Percentiles rank a stretch among this genome's conserved stretches.
phyloP scores from a whole-genome alignment of 441 rosid genomes.

The Isatis lusitanica region DNA sequence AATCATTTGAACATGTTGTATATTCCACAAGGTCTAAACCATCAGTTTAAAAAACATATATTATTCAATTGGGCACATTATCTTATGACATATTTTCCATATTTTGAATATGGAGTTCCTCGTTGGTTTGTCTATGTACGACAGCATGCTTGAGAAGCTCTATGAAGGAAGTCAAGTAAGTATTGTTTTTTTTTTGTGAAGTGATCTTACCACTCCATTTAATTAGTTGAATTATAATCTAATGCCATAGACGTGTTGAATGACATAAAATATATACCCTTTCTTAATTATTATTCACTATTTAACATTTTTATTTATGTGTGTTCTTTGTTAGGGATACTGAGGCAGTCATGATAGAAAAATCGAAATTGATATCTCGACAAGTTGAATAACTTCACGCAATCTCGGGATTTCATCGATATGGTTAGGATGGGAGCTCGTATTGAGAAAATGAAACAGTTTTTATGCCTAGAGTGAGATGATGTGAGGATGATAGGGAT shows the following conservation, averaged over 20 bases:
- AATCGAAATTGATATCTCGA: neutral
- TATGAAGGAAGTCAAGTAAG: no score
- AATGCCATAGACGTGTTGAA: no score
- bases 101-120: neutral
- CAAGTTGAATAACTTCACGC: neutral
- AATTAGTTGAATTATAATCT: no score
- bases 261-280: no score
- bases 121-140: neutral
- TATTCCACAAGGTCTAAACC: neutral
- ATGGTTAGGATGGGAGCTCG: neutral
- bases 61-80: neutral
- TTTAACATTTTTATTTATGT: no score
- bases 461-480: neutral
- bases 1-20: neutral
- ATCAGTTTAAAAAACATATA: neutral
- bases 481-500: neutral
- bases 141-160: neutral
- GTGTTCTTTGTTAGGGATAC: neutral
- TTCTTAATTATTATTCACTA: no score
- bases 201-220: no score
- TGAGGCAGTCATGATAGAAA: neutral
- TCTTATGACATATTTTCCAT: neutral
- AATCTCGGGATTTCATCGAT: neutral
- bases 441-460: neutral
- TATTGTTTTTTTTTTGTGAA: no score